These are phyloP conservation scores for Sporisorium scitamineum DNA, from an alignment of 1,284 basidiomycete species.

Conservation along the genomic window DNA sequence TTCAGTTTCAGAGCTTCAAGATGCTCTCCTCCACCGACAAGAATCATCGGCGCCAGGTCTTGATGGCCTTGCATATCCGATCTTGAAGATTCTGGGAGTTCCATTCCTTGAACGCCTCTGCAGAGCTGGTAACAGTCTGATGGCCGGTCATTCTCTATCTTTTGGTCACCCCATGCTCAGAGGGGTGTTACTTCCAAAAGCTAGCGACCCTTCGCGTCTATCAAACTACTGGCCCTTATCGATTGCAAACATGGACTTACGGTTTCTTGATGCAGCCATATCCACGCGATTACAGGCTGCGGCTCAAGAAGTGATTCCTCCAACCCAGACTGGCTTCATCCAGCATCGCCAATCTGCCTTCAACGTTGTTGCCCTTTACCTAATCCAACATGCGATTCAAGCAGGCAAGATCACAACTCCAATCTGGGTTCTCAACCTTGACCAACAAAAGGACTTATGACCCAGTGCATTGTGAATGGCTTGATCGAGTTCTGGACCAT, in stretches of 20 bases:
- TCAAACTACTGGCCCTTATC: slow-evolving; percentile 12
- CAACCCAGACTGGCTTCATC: slow-evolving; percentile 16
- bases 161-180: slow-evolving; percentile 7
- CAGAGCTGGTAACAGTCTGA: background rate
- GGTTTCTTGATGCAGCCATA: slow-evolving; percentile 6
- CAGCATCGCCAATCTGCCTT: slow-evolving; percentile 2
- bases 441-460: slow-evolving; percentile 3
- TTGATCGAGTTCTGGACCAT: background rate
- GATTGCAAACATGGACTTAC: slow-evolving; percentile 5
- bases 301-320: slow-evolving; percentile 5
- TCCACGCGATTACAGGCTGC: slow-evolving; percentile 8
- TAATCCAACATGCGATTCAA: slow-evolving; percentile 8
- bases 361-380: slow-evolving; percentile 9
- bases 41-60: slow-evolving; percentile 13
- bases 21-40: background rate
- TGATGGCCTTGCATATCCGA: slow-evolving; percentile 5
- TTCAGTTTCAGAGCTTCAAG: background rate
- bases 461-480: background rate
- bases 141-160: slow-evolving; percentile 3
- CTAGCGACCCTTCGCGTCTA: slow-evolving; percentile 2
- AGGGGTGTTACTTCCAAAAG: slow-evolving; percentile 10
- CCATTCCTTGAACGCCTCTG: background rate
- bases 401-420: background rate
- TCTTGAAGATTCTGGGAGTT: background rate
- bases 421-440: slow-evolving; percentile 12